Evolutionary conservation across 2,329 filamentous ascomycete genomes (phyloP).

Genomic region (Pseudonectria buxi): DNA sequence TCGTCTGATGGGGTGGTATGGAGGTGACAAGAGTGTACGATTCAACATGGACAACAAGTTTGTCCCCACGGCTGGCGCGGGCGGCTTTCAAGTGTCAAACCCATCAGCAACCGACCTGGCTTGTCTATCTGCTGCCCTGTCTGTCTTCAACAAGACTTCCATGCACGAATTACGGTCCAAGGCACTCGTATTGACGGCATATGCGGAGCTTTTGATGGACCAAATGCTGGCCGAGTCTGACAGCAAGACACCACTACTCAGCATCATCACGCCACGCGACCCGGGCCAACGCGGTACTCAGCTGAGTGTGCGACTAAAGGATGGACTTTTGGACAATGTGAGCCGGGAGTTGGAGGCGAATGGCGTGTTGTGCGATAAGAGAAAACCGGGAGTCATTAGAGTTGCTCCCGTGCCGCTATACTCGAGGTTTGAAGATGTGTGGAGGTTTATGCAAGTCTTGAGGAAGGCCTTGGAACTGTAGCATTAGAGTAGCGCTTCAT

Average conservation of each 20-base stretch:
- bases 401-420: conserved; percentile 81
- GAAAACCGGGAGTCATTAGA: conserved; percentile 77
- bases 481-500: neutral
- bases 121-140: conserved; percentile 64
- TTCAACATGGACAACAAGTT: conserved; percentile 84
- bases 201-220: conserved; percentile 63
- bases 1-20: conserved; percentile 81
- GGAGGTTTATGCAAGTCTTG: conserved; percentile 39
- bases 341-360: conserved; percentile 55
- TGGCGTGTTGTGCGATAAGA: conserved; percentile 73
- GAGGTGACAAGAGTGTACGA: conserved; percentile 65
- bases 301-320: conserved; percentile 63
- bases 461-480: conserved; percentile 25
- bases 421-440: conserved; percentile 70
- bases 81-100: conserved; percentile 80
- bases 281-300: conserved; percentile 68
- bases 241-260: conserved; percentile 38
- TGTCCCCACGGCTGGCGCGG: conserved; percentile 68
- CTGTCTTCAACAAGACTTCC: conserved; percentile 64
- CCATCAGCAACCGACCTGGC: conserved; percentile 71
- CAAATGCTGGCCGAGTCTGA: conserved; percentile 30
- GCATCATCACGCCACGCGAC: conserved; percentile 63
- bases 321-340: conserved; percentile 65
- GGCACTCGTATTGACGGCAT: conserved; percentile 66
- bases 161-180: conserved; percentile 65